phyloP scores from a whole-genome alignment of 2,329 filamentous ascomycete genomes.

The Davidsoniella virescens region DNA sequence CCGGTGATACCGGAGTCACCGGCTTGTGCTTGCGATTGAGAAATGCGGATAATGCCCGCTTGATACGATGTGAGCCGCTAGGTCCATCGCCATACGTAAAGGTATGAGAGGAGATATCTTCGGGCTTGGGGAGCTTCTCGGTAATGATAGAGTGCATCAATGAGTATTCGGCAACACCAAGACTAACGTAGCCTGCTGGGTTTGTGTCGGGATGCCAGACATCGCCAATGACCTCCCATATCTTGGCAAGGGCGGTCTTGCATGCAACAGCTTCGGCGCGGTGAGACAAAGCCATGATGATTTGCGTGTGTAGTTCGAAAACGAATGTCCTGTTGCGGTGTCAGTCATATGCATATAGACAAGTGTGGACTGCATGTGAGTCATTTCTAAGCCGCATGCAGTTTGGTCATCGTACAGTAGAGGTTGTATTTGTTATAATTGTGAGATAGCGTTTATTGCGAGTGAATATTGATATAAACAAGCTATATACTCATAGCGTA shows the following conservation, averaged over 20 bases:
- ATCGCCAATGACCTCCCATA: conserved; percentile 29
- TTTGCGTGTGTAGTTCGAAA: background rate
- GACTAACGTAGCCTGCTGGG: conserved; percentile 29
- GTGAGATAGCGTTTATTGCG: no score
- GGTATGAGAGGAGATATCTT: conserved; percentile 19
- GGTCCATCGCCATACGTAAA: conserved; percentile 28
- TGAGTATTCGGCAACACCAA: conserved; percentile 36
- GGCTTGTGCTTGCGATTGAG: conserved; percentile 22
- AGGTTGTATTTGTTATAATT: no score
- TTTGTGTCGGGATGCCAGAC: conserved; percentile 26
- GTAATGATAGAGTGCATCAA: conserved; percentile 32
- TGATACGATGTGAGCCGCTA: conserved; percentile 22
- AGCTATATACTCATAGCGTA: no score
- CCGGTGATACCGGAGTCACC: conserved; percentile 17
- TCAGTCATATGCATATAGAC: background rate
- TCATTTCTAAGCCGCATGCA: no score
- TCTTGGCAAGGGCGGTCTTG: conserved; percentile 19
- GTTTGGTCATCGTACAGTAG: no score
- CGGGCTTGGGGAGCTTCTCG: conserved; percentile 25
- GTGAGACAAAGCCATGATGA: conserved; percentile 16
- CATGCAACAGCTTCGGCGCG: conserved; percentile 19
- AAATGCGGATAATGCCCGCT: conserved; percentile 21
- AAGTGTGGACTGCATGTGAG: background rate
- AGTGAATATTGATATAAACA: no score
- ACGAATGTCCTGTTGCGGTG: background rate